Evolutionary conservation across 2,329 filamentous ascomycete species (phyloP).

Genomic region (Fusarium mexicanum): DNA sequence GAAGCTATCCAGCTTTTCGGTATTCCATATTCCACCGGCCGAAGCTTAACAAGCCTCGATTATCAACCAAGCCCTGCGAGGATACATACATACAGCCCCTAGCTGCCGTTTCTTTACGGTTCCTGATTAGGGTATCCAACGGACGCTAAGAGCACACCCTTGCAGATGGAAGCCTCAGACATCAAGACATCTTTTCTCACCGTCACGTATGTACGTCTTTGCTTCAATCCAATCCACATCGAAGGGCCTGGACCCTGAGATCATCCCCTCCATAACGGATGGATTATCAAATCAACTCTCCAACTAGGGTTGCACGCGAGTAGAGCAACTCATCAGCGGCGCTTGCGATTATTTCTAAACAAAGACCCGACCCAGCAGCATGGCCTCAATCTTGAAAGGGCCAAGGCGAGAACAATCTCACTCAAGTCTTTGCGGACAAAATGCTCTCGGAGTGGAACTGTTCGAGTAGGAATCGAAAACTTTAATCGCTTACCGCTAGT

Average conservation of each 20-base stretch:
- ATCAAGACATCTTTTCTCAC: slow-evolving; percentile 14
- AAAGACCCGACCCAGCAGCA: neutral
- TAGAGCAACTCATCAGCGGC: slow-evolving; percentile 25
- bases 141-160: slow-evolving; percentile 29
- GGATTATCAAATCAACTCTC: slow-evolving; percentile 37
- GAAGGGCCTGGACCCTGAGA: slow-evolving; percentile 44
- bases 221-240: slow-evolving; percentile 33
- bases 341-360: neutral
- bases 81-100: neutral
- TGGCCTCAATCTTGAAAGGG: slow-evolving; percentile 1
- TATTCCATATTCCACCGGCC: neutral
- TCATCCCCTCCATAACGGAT: slow-evolving; percentile 33
- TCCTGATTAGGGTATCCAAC: slow-evolving; percentile 8
- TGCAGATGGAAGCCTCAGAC: slow-evolving; percentile 8
- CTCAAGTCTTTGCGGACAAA: neutral
- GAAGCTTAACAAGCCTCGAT: slow-evolving; percentile 13
- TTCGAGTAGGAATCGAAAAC: slow-evolving; percentile 10
- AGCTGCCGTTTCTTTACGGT: slow-evolving; percentile 35
- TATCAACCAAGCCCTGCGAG: slow-evolving; percentile 5
- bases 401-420: neutral
- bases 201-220: slow-evolving; percentile 21
- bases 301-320: slow-evolving; percentile 36
- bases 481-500: slow-evolving; percentile 41
- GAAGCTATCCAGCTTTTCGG: slow-evolving; percentile 1
- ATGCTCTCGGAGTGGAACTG: slow-evolving; percentile 19